Conservation (phyloP, 2,329 filamentous ascomycete species). For the Cordyceps fumosorosea region DNA sequence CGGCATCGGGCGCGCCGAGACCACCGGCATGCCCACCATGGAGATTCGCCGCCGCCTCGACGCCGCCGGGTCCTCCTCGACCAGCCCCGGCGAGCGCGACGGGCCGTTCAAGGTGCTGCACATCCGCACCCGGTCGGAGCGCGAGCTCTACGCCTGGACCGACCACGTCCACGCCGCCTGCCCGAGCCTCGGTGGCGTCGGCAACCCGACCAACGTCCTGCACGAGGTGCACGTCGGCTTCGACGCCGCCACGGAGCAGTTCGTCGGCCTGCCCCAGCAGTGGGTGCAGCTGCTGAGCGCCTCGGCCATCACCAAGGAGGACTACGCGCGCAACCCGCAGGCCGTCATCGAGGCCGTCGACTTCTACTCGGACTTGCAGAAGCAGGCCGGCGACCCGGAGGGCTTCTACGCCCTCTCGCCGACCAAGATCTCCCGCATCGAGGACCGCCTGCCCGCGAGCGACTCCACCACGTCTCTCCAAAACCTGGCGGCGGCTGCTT, state of each 20-base stretch:
- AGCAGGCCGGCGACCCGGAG: not conserved
- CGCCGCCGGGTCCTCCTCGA: conserved; percentile 47
- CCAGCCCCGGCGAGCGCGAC: conserved; percentile 64
- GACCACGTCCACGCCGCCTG: conserved; percentile 88
- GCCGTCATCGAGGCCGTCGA: conserved; percentile 12
- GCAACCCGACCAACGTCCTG: conserved; percentile 88
- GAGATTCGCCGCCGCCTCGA: conserved; percentile 70
- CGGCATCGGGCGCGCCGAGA: conserved; percentile 76
- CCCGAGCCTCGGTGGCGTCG: conserved; percentile 87
- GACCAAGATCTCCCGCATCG: not conserved
- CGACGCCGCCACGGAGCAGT: conserved; percentile 80
- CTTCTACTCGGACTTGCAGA: conserved; percentile 9
- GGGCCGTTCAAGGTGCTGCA: conserved; percentile 69
- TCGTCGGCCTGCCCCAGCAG: conserved; percentile 19
- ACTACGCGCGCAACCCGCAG: conserved; percentile 11
- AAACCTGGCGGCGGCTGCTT: not conserved
- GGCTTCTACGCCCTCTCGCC: conserved; percentile 5
- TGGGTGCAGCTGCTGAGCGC: conserved; percentile 23
- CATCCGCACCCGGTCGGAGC: conserved; percentile 80
- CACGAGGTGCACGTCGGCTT: conserved; percentile 91
- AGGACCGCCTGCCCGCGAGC: not conserved
- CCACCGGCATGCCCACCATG: conserved; percentile 69
- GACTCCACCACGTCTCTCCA: not conserved
- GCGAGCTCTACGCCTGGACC: conserved; percentile 92
- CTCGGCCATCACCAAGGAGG: conserved; percentile 21